Evolutionary conservation across 83 land plant species (phyloP).

Genomic region (Diphasiastrum complanatum): DNA sequence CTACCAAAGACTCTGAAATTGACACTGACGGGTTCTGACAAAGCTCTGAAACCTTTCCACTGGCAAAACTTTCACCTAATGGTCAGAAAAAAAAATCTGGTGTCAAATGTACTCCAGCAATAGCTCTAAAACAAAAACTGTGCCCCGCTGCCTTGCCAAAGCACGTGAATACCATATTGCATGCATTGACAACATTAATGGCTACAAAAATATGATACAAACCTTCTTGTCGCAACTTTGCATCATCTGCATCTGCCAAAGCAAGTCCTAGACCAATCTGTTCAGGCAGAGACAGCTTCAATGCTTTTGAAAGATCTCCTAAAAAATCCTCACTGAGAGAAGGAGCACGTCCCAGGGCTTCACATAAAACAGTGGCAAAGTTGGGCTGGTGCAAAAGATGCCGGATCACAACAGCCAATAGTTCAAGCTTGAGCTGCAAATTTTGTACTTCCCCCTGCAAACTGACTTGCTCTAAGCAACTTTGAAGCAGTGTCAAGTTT

Average conservation of each 20-base stretch:
- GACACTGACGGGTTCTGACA: slow-evolving; percentile 38
- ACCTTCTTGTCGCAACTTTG: slow-evolving; percentile 34
- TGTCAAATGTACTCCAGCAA: background rate
- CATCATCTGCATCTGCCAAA: slow-evolving; percentile 59
- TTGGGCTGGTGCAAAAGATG: slow-evolving; percentile 50
- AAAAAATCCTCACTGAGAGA: slow-evolving; percentile 43
- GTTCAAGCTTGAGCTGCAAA: slow-evolving; percentile 35
- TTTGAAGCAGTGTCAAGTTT: slow-evolving; percentile 49
- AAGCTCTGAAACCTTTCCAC: slow-evolving; percentile 55
- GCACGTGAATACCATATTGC: too few relatives aligned
- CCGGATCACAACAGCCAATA: slow-evolving; percentile 41
- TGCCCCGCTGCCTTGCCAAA: too few relatives aligned
- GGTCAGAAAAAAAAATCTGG: slow-evolving; percentile 11
- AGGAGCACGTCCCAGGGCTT: slow-evolving; percentile 37
- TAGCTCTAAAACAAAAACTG: background rate
- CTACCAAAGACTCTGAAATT: slow-evolving; percentile 47
- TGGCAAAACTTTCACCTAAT: slow-evolving; percentile 79
- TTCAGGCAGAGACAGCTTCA: slow-evolving; percentile 52
- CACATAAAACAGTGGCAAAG: slow-evolving; percentile 57
- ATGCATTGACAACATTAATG: too few relatives aligned
- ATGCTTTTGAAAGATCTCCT: slow-evolving; percentile 44
- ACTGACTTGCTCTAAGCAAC: slow-evolving; percentile 58
- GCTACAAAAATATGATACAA: background rate
- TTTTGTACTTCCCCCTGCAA: slow-evolving; percentile 37
- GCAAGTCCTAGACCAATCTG: slow-evolving; percentile 75